Evolutionary conservation across 2,329 filamentous ascomycete species (phyloP).

Genomic region (Trematosphaeria pertusa): DNA sequence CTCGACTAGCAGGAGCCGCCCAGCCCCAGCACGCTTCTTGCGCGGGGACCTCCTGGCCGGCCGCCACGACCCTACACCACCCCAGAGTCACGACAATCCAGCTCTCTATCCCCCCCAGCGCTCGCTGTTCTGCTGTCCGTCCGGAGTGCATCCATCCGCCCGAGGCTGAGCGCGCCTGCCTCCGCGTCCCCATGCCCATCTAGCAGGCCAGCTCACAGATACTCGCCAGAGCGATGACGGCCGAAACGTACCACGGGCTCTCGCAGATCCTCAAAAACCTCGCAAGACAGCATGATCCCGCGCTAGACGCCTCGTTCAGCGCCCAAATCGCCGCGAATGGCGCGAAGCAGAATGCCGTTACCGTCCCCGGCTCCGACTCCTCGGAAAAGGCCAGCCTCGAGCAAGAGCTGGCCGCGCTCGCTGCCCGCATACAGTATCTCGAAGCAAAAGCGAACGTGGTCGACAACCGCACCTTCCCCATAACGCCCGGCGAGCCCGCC

Average conservation of each 20-base stretch:
- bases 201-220: conserved; percentile 34
- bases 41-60: conserved; percentile 12
- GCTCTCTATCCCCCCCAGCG: background rate
- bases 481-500: conserved; percentile 77
- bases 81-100: conserved; percentile 1
- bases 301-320: conserved; percentile 52
- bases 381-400: conserved; percentile 81
- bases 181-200: conserved; percentile 41
- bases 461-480: conserved; percentile 69
- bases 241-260: conserved; percentile 47
- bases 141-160: conserved; percentile 6
- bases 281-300: conserved; percentile 55
- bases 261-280: conserved; percentile 56
- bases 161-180: conserved; percentile 23
- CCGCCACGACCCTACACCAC: background rate
- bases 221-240: conserved; percentile 39
- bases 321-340: conserved; percentile 59
- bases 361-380: conserved; percentile 78
- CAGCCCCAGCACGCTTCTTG: background rate
- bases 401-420: conserved; percentile 79
- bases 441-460: conserved; percentile 76
- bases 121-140: conserved; percentile 6
- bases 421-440: conserved; percentile 78
- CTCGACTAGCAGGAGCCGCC: background rate
- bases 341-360: conserved; percentile 61